Conservation (phyloP, 202 grass and related monocot species). For the Musa balbisiana region DNA sequence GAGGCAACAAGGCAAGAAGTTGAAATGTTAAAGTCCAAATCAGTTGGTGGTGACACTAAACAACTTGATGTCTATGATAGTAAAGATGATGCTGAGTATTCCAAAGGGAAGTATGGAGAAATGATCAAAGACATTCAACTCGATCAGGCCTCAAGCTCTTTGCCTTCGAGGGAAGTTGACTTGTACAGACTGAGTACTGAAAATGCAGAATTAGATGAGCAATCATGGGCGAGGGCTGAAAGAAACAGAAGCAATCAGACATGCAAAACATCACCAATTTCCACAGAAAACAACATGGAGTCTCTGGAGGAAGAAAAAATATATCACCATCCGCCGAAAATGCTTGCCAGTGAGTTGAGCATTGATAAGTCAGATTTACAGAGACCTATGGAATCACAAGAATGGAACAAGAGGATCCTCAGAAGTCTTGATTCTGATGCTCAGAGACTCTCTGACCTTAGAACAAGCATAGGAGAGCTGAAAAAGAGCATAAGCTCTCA, state of each 20-base stretch:
- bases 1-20: constrained; percentile 29
- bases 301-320: constrained; percentile 47
- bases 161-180: constrained; percentile 22
- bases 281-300: constrained; percentile 49
- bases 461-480: constrained; percentile 54
- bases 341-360: constrained; percentile 35
- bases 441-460: constrained; percentile 51
- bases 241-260: constrained; percentile 50
- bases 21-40: constrained; percentile 48
- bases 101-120: constrained; percentile 45
- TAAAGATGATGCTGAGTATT: constrained; percentile 21
- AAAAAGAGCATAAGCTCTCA: constrained; percentile 42
- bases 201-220: constrained; percentile 59
- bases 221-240: constrained; percentile 71
- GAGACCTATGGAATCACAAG: constrained; percentile 29
- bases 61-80: not conserved
- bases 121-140: constrained; percentile 94
- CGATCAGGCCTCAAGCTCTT: constrained; percentile 35
- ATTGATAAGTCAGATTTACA: constrained; percentile 37
- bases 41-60: constrained; percentile 18
- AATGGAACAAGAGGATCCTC: constrained; percentile 47
- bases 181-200: constrained; percentile 29
- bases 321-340: constrained; percentile 42
- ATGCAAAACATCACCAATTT: constrained; percentile 37
- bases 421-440: constrained; percentile 62